Percentiles rank a stretch among this genome's conserved stretches.
Conservation (phyloP, 2,329 filamentous ascomycete species). For the Calonectria multiphialidica region DNA sequence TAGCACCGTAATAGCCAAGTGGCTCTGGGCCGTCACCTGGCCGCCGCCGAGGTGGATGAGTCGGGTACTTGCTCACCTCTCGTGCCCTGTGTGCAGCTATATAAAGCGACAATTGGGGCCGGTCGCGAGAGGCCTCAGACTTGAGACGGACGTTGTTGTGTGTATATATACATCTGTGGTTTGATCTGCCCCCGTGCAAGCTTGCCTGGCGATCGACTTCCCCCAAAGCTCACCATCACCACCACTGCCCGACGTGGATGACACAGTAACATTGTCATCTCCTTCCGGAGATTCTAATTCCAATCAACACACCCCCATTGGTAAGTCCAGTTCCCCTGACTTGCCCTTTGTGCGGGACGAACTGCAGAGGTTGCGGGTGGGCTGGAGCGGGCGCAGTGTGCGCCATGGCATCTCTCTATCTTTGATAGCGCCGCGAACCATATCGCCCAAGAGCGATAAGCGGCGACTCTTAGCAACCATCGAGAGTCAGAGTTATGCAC, state of each 20-base stretch:
- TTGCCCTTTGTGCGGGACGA: background rate
- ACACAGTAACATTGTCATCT: conserved; percentile 21
- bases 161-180: background rate
- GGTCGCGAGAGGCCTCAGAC: conserved; percentile 11
- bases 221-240: conserved; percentile 7
- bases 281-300: conserved; percentile 30
- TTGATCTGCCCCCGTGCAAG: background rate
- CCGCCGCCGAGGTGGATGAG: conserved; percentile 25
- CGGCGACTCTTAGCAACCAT: conserved; percentile 15
- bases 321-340: conserved; percentile 38
- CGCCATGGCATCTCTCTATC: conserved; percentile 33
- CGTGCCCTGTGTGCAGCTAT: conserved; percentile 1
- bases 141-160: background rate
- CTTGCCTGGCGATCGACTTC: background rate
- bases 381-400: conserved; percentile 41
- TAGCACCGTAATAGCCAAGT: conserved; percentile 17
- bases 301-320: conserved; percentile 40
- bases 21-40: conserved; percentile 39
- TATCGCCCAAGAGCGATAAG: conserved; percentile 22
- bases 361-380: conserved; percentile 30
- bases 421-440: conserved; percentile 28
- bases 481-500: conserved; percentile 20
- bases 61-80: background rate
- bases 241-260: conserved; percentile 11
- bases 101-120: conserved; percentile 25